Conservation (phyloP, 2,329 filamentous ascomycete genomes). For the Cadophora sp. region DNA sequence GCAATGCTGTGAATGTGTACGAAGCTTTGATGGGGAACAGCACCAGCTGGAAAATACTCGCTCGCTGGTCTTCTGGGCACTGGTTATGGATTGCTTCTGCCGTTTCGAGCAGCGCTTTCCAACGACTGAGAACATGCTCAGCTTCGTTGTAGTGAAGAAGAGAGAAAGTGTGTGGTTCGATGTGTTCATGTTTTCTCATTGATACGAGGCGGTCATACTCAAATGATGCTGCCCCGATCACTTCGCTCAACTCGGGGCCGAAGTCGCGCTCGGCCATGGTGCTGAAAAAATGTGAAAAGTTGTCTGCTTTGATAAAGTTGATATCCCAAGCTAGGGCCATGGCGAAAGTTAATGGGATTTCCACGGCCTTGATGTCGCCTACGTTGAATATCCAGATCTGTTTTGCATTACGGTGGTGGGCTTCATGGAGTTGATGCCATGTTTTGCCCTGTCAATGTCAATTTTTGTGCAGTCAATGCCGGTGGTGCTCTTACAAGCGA, state of each 20-base stretch:
- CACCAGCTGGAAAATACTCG: constrained; percentile 67
- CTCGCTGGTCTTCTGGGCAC: constrained; percentile 54
- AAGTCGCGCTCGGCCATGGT: constrained; percentile 63
- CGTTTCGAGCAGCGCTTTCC: constrained; percentile 55
- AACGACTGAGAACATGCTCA: constrained; percentile 58
- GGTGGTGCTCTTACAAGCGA: constrained; percentile 50
- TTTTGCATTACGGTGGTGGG: constrained; percentile 58
- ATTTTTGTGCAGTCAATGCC: neutral
- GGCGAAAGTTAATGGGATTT: constrained; percentile 69
- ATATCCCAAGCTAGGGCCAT: constrained; percentile 71
- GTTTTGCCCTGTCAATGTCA: constrained; percentile 56
- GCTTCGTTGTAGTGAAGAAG: constrained; percentile 68
- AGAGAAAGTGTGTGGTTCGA: constrained; percentile 64
- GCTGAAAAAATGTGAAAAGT: constrained; percentile 59
- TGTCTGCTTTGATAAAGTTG: constrained; percentile 57
- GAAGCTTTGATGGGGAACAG: constrained; percentile 64
- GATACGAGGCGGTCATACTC: constrained; percentile 60
- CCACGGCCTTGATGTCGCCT: constrained; percentile 63
- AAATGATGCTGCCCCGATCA: constrained; percentile 57
- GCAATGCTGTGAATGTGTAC: constrained; percentile 58
- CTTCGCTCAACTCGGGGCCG: constrained; percentile 51
- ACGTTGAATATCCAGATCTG: constrained; percentile 66
- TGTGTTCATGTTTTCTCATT: constrained; percentile 64
- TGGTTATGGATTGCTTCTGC: constrained; percentile 60
- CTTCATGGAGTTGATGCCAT: constrained; percentile 67